Evolutionary conservation across 1,139 yeast species (phyloP).

Genomic region (Pichia sp.): DNA sequence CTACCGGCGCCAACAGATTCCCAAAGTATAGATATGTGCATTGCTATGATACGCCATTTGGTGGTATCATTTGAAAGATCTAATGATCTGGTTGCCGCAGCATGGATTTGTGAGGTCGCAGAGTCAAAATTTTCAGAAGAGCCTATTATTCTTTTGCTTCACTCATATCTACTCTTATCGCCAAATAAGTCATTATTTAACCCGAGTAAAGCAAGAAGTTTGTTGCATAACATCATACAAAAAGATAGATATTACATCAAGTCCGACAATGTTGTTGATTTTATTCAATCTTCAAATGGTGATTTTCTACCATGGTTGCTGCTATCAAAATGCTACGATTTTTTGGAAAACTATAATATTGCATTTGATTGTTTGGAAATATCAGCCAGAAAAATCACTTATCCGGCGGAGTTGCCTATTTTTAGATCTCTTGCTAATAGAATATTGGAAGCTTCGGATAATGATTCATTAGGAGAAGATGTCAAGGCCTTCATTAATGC

Average conservation of each 20-base stretch:
- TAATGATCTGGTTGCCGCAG: slow-evolving; percentile 44
- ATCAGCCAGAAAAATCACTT: slow-evolving; percentile 13
- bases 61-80: slow-evolving; percentile 49
- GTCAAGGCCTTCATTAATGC: slow-evolving; percentile 1
- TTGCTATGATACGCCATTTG: slow-evolving; percentile 50
- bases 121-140: slow-evolving; percentile 42
- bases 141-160: slow-evolving; percentile 43
- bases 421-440: slow-evolving; percentile 3
- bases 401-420: slow-evolving; percentile 9
- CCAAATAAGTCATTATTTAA: slow-evolving; percentile 28
- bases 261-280: slow-evolving; percentile 6
- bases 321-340: slow-evolving; percentile 50
- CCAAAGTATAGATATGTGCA: slow-evolving; percentile 27
- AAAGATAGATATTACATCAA: slow-evolving; percentile 20
- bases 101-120: slow-evolving; percentile 46
- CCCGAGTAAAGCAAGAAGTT: slow-evolving; percentile 36
- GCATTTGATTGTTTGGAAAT: slow-evolving; percentile 18
- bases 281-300: slow-evolving; percentile 22
- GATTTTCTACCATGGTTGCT: slow-evolving; percentile 54
- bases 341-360: slow-evolving; percentile 2
- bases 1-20: slow-evolving; percentile 46
- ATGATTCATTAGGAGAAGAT: not conserved
- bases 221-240: slow-evolving; percentile 35
- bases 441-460: slow-evolving; percentile 1
- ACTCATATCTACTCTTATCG: slow-evolving; percentile 44